These are phyloP conservation scores for Saccharomycopsis amapae DNA, from an alignment of 805 yeast species.

Conservation along the genomic window DNA sequence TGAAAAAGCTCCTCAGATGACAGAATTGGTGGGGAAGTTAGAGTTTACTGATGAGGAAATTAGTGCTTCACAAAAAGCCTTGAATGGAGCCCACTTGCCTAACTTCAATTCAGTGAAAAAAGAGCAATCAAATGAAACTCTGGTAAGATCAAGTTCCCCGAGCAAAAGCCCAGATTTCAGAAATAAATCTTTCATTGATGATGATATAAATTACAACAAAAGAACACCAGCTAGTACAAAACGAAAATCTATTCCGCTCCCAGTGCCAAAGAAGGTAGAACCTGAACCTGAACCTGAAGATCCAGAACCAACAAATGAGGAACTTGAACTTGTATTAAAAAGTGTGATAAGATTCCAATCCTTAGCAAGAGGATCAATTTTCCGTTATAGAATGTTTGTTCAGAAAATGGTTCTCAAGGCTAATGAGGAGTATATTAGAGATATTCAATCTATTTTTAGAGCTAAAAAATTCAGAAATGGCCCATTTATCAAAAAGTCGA, in stretches of 20 bases:
- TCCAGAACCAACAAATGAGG: slow-evolving; percentile 19
- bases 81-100: slow-evolving; percentile 69
- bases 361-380: slow-evolving; percentile 58
- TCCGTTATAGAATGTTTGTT: slow-evolving; percentile 58
- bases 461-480: slow-evolving; percentile 23
- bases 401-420: slow-evolving; percentile 54
- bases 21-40: slow-evolving; percentile 52
- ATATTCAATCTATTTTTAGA: slow-evolving; percentile 37
- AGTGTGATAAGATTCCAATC: slow-evolving; percentile 55
- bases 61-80: slow-evolving; percentile 49
- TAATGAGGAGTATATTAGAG: slow-evolving; percentile 42
- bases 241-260: too few relatives aligned
- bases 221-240: too few relatives aligned
- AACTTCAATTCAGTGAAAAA: slow-evolving; percentile 54
- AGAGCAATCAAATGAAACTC: too few relatives aligned
- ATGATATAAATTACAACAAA: not conserved
- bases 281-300: slow-evolving; percentile 12
- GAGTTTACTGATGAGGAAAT: slow-evolving; percentile 66
- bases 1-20: slow-evolving; percentile 52
- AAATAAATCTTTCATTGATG: not conserved
- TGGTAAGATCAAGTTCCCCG: too few relatives aligned
- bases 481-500: slow-evolving; percentile 5
- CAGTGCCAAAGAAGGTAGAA: not conserved
- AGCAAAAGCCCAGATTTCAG: not conserved
- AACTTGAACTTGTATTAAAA: slow-evolving; percentile 27